Conservation (phyloP, 2,329 filamentous ascomycete species). For the Cadophora sp. region DNA sequence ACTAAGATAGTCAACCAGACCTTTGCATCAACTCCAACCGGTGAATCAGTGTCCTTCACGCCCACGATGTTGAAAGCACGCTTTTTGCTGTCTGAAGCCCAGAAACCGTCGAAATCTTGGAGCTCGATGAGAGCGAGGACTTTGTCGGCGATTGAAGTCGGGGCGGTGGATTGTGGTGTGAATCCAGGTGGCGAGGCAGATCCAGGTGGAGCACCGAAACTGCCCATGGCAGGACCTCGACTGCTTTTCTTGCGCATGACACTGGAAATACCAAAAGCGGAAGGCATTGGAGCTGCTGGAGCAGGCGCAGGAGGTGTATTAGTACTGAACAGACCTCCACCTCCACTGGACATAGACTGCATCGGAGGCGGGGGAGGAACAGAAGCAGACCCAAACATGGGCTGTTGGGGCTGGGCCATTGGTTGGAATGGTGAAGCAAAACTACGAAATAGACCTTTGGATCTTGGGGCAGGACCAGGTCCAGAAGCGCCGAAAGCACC, state of each 20-base stretch:
- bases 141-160: conserved; percentile 30
- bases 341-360: neutral
- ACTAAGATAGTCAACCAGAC: conserved; percentile 49
- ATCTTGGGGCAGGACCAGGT: no score
- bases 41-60: conserved; percentile 18
- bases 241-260: no score
- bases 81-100: conserved; percentile 43
- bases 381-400: neutral
- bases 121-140: conserved; percentile 56
- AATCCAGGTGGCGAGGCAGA: no score
- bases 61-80: conserved; percentile 27
- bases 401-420: no score
- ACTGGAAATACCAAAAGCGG: no score
- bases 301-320: neutral
- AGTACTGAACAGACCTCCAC: neutral
- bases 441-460: no score
- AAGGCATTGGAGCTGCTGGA: neutral
- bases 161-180: neutral
- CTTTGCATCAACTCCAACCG: conserved; percentile 13
- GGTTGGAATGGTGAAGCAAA: neutral
- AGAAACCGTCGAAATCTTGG: conserved; percentile 63
- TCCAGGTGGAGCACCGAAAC: no score
- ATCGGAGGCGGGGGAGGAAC: neutral
- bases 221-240: no score
- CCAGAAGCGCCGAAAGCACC: no score